Evolutionary conservation across 1,284 basidiomycete species (phyloP), one percentile per base, ranked within the genome.

Genomic region (Boletus albobrunnescens): DNA sequence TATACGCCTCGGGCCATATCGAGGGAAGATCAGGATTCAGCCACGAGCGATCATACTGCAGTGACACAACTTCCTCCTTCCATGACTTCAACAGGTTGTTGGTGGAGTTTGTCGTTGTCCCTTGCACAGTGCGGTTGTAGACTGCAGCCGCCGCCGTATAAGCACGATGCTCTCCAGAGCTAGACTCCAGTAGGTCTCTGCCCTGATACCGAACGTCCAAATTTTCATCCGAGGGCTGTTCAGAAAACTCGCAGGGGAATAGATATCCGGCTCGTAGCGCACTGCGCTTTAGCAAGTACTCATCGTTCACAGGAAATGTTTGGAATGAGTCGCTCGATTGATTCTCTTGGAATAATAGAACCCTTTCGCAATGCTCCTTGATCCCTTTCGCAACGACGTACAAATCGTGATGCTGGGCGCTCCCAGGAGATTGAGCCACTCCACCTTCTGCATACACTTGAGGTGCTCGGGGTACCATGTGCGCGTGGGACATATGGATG

Each of bases 391-490:
- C 57, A 26, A 51, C 41, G 13, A 43, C 4, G 23, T 59, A 54
- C 41, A 75, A 64, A 27, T 47, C 57, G 35, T 62, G 52, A 45
- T 71, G 67, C 37, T 77, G 75, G 1, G 52, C 55, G 39, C 42
- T 52, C 0, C 36, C 55, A 0, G 41, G 37, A 52, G 63, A 43
- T 23, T 4, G 7, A 16, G 44, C 52, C 55, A 58, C 1, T 42
- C 28, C 3, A 60, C 50, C 8, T 38, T 64, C 48, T 74, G 69
- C 74, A 76, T 78, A 5, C 52, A 55, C 28, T 42, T 37, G 3
- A 71, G 59, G 50, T 72, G 62, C 6, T 16, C 6, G 1, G 76
- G 74, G 52, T 76, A 72, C 54, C 64, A 77, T 2, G 37, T 41
- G 12, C 70, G 59, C 1, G 35, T 13, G 0, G 76, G 72, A 8